Percentiles rank a stretch among this genome's conserved stretches.
Evolutionary conservation across 1,284 basidiomycete species (phyloP).

Genomic region (Cryptococcus floricola): DNA sequence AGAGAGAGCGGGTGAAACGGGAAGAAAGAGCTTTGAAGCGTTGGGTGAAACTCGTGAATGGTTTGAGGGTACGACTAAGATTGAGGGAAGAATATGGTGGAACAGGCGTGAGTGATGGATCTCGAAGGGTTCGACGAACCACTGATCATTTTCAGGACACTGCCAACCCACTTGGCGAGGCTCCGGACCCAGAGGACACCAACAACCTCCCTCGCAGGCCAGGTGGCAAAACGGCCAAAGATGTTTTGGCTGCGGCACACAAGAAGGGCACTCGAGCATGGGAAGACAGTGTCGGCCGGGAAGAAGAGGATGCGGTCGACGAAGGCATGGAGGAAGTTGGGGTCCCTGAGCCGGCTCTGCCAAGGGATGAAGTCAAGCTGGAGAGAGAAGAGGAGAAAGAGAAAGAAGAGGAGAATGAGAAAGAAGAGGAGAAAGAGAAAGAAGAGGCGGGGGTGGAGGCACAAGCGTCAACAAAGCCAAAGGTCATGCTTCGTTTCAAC

Average conservation of each 20-base stretch:
- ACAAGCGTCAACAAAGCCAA: constrained; percentile 3
- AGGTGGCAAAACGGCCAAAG: constrained; percentile 20
- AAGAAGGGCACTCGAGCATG: constrained; percentile 17
- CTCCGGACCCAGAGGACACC: neutral
- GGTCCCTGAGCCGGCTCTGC: neutral
- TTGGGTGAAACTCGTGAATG: constrained; percentile 85
- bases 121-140: neutral
- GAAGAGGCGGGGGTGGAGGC: neutral
- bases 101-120: neutral
- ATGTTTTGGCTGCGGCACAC: constrained; percentile 29
- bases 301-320: constrained; percentile 1
- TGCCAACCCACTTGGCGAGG: constrained; percentile 41
- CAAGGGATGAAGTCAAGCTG: neutral
- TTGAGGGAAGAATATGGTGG: constrained; percentile 73
- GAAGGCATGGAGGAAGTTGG: neutral
- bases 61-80: constrained; percentile 76
- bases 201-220: constrained; percentile 1
- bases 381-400: neutral
- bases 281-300: constrained; percentile 8
- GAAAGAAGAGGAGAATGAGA: neutral
- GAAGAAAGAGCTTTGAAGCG: constrained; percentile 79
- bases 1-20: constrained; percentile 70
- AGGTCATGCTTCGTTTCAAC: neutral
- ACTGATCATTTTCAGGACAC: neutral
- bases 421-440: neutral